Evolutionary conservation across 352 stramenopile genomes (phyloP).

Genomic region (Phytopythium ostracodes): DNA sequence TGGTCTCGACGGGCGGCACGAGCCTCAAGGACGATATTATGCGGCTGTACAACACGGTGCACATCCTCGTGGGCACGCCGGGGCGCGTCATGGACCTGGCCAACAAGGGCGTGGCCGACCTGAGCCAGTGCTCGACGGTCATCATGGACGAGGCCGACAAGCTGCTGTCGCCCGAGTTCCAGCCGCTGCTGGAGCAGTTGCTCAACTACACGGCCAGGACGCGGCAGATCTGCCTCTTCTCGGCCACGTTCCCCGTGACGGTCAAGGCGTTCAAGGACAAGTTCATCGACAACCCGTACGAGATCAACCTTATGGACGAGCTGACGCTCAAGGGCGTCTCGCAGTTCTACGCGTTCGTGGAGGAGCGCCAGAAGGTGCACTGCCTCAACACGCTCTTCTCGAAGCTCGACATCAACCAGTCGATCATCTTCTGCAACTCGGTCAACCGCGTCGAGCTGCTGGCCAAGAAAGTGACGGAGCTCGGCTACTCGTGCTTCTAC

Average conservation of each 20-base stretch:
- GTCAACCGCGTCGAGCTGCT: constrained; percentile 99
- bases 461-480: constrained; percentile 99
- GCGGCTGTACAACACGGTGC: constrained; percentile 98
- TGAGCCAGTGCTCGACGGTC: constrained; percentile 96
- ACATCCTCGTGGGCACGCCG: constrained; percentile 98
- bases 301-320: constrained; percentile 99
- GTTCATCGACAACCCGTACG: constrained; percentile 97
- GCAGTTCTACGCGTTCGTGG: constrained; percentile 99
- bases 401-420: constrained; percentile 99
- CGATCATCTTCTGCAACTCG: constrained; percentile 99
- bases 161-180: constrained; percentile 97
- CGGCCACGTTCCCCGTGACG: constrained; percentile 99
- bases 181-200: constrained; percentile 97
- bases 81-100: constrained; percentile 98
- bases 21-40: constrained; percentile 99
- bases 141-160: constrained; percentile 99
- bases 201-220: constrained; percentile 91
- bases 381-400: constrained; percentile 99
- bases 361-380: constrained; percentile 99
- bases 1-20: constrained; percentile 98
- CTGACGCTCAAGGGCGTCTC: constrained; percentile 98
- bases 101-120: constrained; percentile 97
- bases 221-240: constrained; percentile 99
- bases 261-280: constrained; percentile 99
- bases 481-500: constrained; percentile 99